Evolutionary conservation across 257 asterid genomes (phyloP), one percentile per base, ranked within the genome.

Genomic region (Verbascum thapsus): DNA sequence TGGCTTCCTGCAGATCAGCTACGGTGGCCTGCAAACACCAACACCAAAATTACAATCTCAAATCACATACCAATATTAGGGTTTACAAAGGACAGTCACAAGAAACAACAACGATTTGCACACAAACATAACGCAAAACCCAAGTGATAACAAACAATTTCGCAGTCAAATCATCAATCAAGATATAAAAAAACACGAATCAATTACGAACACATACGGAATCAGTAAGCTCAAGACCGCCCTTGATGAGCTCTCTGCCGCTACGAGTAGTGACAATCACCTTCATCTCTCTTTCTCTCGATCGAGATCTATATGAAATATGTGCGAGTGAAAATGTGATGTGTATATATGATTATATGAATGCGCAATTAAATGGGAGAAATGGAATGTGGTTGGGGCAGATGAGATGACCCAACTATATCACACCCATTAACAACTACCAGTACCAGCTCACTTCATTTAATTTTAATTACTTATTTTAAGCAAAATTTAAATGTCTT

Each of bases 1-100:
- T 92, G 35, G 88, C 91, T 64, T 83, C 97, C 85, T 85, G 97
- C 82, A 92, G 80, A 87, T 92, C 97, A 80, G 94, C 76, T 43
- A 89, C 97, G 50, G 96, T 87, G 19, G 91, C 94, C 97, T 92
- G 78, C 78, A 75, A 58, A 32, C 61, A 57, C 54, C 64, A 61
- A 55, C 71, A 76, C n/a, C n/a, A n/a, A n/a, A 75, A 54, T 13
- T 13, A 64, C 63, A 80, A 72, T 17, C 67, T 53, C 50, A 70
- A 61, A 17, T n/a, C n/a, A n/a, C 68, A 69, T 12, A 50, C 17
- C 52, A 61, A 5, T 23, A 2, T 32, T 13, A 50, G 4, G 50
- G n/a, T n/a, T 8, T 22, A 52, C 69, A 44, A 51, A 38, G 3
- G 3, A 41, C 9, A 42, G 0, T 50, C 56, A 22, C 48, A 41